Evolutionary conservation across 371 early-diverging fungal genomes (phyloP).

Genomic region (Choanephora cucurbitarum): DNA sequence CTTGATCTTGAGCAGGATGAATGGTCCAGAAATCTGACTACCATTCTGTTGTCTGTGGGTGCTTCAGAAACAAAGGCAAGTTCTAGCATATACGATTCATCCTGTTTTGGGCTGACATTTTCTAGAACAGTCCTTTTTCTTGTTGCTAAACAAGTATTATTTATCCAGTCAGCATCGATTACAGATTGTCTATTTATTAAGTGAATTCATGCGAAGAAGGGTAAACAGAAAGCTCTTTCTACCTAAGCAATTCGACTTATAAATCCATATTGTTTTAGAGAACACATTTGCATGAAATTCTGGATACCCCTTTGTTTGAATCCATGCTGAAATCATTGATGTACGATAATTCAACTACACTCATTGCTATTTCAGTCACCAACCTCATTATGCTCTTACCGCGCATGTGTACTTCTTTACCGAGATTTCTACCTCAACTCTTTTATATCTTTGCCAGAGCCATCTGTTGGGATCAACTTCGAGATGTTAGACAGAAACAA

Average conservation of each 20-base stretch:
- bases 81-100: too few species aligned
- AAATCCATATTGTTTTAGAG: slow-evolving; percentile 36
- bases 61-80: slow-evolving; percentile 51
- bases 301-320: slow-evolving; percentile 58
- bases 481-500: slow-evolving; percentile 49
- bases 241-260: too few species aligned
- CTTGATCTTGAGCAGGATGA: slow-evolving; percentile 48
- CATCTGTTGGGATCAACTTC: slow-evolving; percentile 64
- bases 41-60: slow-evolving; percentile 38
- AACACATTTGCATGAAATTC: slow-evolving; percentile 62
- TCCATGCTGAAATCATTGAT: slow-evolving; percentile 61
- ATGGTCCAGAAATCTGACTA: slow-evolving; percentile 45
- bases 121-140: slow-evolving; percentile 48
- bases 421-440: slow-evolving; percentile 56
- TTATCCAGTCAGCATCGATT: slow-evolving; percentile 55
- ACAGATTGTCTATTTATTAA: slow-evolving; percentile 57
- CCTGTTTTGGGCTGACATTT: background rate
- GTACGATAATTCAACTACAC: slow-evolving; percentile 65
- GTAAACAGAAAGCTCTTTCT: too few species aligned
- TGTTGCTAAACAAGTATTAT: slow-evolving; percentile 55
- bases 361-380: slow-evolving; percentile 64
- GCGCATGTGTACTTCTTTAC: slow-evolving; percentile 62
- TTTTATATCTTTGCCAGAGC: slow-evolving; percentile 64
- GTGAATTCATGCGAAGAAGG: slow-evolving; percentile 60
- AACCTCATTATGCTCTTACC: slow-evolving; percentile 68